Conservation (phyloP, 2,329 filamentous ascomycete species). For the Trichoderma lentiforme region DNA sequence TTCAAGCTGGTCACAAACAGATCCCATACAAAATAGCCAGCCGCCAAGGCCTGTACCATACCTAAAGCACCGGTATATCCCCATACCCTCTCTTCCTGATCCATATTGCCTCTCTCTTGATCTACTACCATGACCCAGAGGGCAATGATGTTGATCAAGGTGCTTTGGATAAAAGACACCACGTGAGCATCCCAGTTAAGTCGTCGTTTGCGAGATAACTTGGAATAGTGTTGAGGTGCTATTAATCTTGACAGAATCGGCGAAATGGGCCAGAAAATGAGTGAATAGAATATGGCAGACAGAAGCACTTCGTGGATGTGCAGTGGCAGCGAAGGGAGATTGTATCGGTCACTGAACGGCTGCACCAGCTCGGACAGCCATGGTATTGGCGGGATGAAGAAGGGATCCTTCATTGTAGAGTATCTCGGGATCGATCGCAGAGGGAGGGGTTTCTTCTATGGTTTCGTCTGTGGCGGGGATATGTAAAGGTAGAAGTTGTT, state of each 20-base stretch:
- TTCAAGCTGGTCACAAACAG: slow-evolving; percentile 65
- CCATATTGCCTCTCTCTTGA: slow-evolving; percentile 63
- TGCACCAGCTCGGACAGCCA: slow-evolving; percentile 54
- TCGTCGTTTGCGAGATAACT: slow-evolving; percentile 58
- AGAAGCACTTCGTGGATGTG: slow-evolving; percentile 75
- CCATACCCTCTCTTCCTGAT: slow-evolving; percentile 67
- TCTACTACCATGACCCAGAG: slow-evolving; percentile 70
- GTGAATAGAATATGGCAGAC: slow-evolving; percentile 64
- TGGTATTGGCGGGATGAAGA: slow-evolving; percentile 61
- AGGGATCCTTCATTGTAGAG: slow-evolving; percentile 66
- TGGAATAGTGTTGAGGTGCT: slow-evolving; percentile 61
- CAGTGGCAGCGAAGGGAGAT: slow-evolving; percentile 64
- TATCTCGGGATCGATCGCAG: background rate
- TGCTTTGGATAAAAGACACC: slow-evolving; percentile 76
- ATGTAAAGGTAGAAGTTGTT: background rate
- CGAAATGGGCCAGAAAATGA: slow-evolving; percentile 64
- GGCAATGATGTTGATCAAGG: slow-evolving; percentile 68
- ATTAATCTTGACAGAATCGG: slow-evolving; percentile 62
- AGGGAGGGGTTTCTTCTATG: background rate
- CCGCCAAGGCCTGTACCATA: slow-evolving; percentile 71
- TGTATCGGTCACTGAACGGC: slow-evolving; percentile 61
- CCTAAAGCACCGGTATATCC: slow-evolving; percentile 71
- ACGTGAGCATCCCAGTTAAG: slow-evolving; percentile 86
- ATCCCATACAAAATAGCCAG: slow-evolving; percentile 85
- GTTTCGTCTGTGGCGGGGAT: background rate